phyloP scores from a whole-genome alignment of 202 grass and related monocot genomes.

The Digitaria exilis region DNA sequence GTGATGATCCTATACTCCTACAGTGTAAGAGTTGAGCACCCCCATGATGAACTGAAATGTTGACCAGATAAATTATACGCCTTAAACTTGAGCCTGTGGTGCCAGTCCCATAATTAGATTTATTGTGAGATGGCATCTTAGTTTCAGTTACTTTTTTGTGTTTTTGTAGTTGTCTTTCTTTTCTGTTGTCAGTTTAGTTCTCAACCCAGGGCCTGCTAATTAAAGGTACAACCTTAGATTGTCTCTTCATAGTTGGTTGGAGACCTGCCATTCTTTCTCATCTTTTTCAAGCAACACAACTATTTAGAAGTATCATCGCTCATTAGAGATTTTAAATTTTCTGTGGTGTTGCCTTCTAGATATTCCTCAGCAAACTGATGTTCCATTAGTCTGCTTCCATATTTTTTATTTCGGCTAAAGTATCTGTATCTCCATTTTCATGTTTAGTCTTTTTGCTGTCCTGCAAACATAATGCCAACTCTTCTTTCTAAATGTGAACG shows the following conservation, averaged over 20 bases:
- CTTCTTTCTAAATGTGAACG: background rate
- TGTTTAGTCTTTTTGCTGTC: background rate
- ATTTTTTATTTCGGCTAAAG: constrained; percentile 7
- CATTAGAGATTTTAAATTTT: background rate
- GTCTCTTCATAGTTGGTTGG: background rate
- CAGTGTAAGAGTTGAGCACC: background rate
- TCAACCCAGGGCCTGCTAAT: background rate
- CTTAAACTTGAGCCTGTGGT: background rate
- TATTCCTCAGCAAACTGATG: background rate
- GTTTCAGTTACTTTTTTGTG: background rate
- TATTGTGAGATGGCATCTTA: background rate
- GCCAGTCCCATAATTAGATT: background rate
- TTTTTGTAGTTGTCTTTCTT: background rate
- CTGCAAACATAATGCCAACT: background rate
- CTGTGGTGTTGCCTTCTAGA: constrained; percentile 1
- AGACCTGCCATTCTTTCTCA: background rate
- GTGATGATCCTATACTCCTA: background rate
- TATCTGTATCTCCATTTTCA: background rate
- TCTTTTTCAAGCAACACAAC: background rate
- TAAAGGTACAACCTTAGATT: background rate
- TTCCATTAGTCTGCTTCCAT: background rate
- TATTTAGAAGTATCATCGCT: background rate
- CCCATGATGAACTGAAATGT: background rate
- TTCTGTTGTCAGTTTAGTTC: background rate
- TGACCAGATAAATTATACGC: background rate